Percentiles rank a stretch among this genome's conserved stretches.
Conservation (phyloP, 371 early-diverging fungal genomes). For the Circinella umbellata region DNA sequence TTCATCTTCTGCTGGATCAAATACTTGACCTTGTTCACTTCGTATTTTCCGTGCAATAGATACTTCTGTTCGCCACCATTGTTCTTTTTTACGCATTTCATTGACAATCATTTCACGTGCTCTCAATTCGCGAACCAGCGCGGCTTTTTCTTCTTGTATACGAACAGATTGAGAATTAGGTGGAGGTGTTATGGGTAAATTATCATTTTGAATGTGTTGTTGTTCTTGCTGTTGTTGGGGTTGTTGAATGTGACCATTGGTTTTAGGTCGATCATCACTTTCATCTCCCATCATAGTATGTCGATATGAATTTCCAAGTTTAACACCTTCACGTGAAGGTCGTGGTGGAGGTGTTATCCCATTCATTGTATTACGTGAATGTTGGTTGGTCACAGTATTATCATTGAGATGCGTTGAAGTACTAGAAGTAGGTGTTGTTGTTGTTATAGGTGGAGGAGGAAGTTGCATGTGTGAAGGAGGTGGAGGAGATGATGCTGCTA, state of each 20-base stretch:
- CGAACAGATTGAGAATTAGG: neutral
- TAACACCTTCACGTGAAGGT: conserved; percentile 57
- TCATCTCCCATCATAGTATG: conserved; percentile 26
- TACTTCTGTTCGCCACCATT: conserved; percentile 61
- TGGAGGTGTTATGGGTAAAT: conserved; percentile 9
- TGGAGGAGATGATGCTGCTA: neutral
- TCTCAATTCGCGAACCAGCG: conserved; percentile 43
- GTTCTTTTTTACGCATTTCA: conserved; percentile 57
- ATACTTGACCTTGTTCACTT: conserved; percentile 20
- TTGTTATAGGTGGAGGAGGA: conserved; percentile 10
- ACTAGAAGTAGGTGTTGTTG: neutral
- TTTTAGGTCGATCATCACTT: conserved; percentile 20
- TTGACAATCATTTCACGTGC: conserved; percentile 42
- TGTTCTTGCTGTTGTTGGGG: neutral
- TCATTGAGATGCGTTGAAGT: too few species aligned
- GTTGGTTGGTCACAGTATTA: neutral
- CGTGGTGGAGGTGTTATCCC: conserved; percentile 45
- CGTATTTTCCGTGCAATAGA: conserved; percentile 46
- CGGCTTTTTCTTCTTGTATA: conserved; percentile 33
- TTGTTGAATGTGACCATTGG: conserved; percentile 12
- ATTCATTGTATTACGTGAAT: conserved; percentile 22
- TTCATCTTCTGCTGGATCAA: conserved; percentile 39
- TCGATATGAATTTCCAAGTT: conserved; percentile 27
- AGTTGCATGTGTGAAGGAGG: neutral
- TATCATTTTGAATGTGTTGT: neutral